Evolutionary conservation across 2,329 filamentous ascomycete genomes (phyloP), one percentile per base, ranked within the genome.

Genomic region (Monosporascus sp.): DNA sequence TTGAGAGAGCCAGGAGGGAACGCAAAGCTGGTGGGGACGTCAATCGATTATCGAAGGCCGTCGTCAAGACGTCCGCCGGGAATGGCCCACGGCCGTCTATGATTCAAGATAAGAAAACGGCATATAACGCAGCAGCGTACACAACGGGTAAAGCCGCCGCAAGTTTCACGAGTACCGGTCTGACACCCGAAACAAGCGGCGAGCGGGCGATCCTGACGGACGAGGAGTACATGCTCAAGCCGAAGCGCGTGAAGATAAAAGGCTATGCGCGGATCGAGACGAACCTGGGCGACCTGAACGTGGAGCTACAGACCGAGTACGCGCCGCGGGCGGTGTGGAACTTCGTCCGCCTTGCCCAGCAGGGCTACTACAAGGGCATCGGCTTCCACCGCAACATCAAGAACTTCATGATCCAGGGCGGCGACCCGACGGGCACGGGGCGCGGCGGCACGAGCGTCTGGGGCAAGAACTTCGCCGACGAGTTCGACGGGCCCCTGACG

Each of bases 321-420:
- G 92, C 94, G 2, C 94, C 94, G 1, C 89, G 88, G 62, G 91
- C 94, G 0, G 94, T 97, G 2, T 99, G 93, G 90, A 99, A 99
- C 70, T 99, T 99, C 66, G 83, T 96, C 50, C 86, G 88, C 52
- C 76, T 99, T 5, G 84, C 91, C 1, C 88, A 96, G 66, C 89
- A 88, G 60, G 93, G 93, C 1, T 97, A 96, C 72, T 99, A 97
- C 74, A 85, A 83, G 50, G 83, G 82, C 58, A 86, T 96, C 2
- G 71, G 80, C 14, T 99, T 99, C 67, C 94, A 99, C 71, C 85
- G 94, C 57, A 97, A 95, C 68, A 97, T 99, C 63, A 86, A 86
- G 54, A 90, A 89, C 62, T 99, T 99, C 69, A 99, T 99, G 94
- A 89, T 99, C 39, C 94, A 99, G 70, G 93, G 93, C 44, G 94